These are phyloP conservation scores for Piper betle DNA, from an alignment of 164 flowering plant genomes.

Conservation along the genomic window DNA sequence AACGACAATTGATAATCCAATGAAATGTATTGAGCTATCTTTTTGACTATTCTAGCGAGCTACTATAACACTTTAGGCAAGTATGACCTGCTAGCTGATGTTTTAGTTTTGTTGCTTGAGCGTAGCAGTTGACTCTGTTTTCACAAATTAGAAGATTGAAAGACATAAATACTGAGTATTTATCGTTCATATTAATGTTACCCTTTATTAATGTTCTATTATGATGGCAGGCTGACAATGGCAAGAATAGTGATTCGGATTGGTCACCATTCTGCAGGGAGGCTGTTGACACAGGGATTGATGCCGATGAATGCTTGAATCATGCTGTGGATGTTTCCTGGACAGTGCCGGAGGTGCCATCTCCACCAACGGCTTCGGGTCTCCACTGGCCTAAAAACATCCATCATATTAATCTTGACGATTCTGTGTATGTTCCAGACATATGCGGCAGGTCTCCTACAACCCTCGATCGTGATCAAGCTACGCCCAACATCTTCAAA, in stretches of 20 bases:
- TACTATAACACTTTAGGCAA: no score
- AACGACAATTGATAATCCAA: no score
- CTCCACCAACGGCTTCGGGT: constrained; percentile 73
- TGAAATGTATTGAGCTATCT: no score
- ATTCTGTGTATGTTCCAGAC: constrained; percentile 55
- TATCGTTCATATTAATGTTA: no score
- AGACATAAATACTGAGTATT: no score
- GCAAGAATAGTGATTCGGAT: constrained; percentile 54
- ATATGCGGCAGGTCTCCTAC: constrained; percentile 11
- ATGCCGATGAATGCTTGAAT: constrained; percentile 39
- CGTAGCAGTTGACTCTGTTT: no score
- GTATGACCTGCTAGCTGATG: no score
- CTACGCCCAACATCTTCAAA: not conserved
- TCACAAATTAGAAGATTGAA: no score
- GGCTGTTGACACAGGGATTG: constrained; percentile 29
- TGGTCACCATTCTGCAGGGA: constrained; percentile 36
- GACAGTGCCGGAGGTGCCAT: constrained; percentile 56
- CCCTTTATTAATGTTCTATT: no score
- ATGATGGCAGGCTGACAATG: constrained; percentile 46
- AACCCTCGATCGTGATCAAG: not conserved
- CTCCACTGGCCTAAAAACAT: constrained; percentile 48
- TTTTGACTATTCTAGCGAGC: no score
- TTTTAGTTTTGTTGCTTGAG: no score
- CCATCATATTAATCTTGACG: constrained; percentile 13
- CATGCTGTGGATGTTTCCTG: constrained; percentile 49